Conservation (phyloP, 768 basidiomycete species). For the Termitomyces sp. region DNA sequence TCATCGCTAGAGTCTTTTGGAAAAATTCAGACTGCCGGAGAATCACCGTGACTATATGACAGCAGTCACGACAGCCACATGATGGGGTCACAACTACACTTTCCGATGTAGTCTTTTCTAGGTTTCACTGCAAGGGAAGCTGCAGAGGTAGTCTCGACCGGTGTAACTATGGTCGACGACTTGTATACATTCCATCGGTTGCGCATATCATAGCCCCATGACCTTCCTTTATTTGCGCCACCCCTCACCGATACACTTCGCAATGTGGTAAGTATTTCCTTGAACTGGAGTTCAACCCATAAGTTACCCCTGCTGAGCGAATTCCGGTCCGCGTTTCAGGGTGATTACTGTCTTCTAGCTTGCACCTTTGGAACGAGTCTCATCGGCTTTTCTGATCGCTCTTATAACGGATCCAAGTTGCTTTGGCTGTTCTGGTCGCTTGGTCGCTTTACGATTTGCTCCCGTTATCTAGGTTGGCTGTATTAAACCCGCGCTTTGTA, state of each 20-base stretch:
- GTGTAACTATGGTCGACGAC: constrained; percentile 7
- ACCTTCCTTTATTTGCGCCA: constrained; percentile 16
- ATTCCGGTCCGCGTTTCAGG: constrained; percentile 31
- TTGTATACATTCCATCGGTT: constrained; percentile 3
- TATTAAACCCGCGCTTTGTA: background rate
- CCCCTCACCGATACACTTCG: constrained; percentile 10
- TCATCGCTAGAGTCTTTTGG: background rate
- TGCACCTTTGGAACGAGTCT: constrained; percentile 42
- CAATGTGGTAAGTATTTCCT: constrained; percentile 24
- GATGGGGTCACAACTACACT: constrained; percentile 4
- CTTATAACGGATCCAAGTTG: constrained; percentile 49
- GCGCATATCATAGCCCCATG: background rate
- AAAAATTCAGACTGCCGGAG: background rate
- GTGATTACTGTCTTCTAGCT: constrained; percentile 71
- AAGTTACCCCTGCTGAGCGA: constrained; percentile 4
- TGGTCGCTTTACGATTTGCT: constrained; percentile 46
- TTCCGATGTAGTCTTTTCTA: background rate
- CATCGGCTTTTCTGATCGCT: constrained; percentile 20
- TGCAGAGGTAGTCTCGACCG: constrained; percentile 8
- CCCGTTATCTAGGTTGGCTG: background rate
- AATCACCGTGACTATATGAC: background rate
- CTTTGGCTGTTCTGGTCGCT: constrained; percentile 46
- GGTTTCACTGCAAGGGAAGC: constrained; percentile 3
- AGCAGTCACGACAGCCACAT: constrained; percentile 8
- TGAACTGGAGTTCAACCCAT: constrained; percentile 13